Percentiles rank a stretch among this genome's conserved stretches.
Conservation (phyloP, 257 asterid species). For the Lycium ferocissimum region DNA sequence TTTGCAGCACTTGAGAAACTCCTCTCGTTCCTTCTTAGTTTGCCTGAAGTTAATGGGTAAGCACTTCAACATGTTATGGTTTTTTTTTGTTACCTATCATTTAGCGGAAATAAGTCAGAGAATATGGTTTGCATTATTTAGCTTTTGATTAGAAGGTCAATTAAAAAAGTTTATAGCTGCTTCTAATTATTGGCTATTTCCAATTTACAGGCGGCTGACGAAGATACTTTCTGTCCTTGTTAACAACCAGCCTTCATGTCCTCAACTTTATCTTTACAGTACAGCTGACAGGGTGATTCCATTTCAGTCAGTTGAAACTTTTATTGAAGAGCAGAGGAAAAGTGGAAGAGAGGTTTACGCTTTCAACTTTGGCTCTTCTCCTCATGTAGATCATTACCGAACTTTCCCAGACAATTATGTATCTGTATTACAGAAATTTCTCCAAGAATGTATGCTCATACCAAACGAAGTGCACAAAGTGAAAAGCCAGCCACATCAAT, state of each 20-base stretch:
- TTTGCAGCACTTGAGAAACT: constrained; percentile 70
- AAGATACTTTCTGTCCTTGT: constrained; percentile 52
- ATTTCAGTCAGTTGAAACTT: constrained; percentile 60
- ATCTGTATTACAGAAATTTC: constrained; percentile 55
- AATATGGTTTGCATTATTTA: not conserved
- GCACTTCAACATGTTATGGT: constrained; percentile 31
- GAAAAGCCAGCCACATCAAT: constrained; percentile 16
- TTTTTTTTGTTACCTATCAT: not conserved
- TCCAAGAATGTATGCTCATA: constrained; percentile 51
- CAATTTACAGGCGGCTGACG: constrained; percentile 62
- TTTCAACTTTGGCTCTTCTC: constrained; percentile 72
- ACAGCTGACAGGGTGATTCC: constrained; percentile 84
- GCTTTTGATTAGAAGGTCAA: constrained; percentile 11
- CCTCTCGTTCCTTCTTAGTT: constrained; percentile 63
- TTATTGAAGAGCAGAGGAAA: constrained; percentile 65
- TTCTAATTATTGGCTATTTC: constrained; percentile 16
- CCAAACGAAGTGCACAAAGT: constrained; percentile 34
- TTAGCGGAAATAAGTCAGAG: not conserved
- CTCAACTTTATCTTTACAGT: constrained; percentile 86
- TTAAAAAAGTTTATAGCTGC: not conserved
- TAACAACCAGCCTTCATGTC: constrained; percentile 72
- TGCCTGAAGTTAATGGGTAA: constrained; percentile 67
- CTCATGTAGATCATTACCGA: constrained; percentile 90
- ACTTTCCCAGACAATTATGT: constrained; percentile 63
- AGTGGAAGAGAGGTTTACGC: constrained; percentile 55